These are phyloP conservation scores for Tremella yokohamensis DNA, from an alignment of 768 basidiomycete species.

Conservation along the genomic window DNA sequence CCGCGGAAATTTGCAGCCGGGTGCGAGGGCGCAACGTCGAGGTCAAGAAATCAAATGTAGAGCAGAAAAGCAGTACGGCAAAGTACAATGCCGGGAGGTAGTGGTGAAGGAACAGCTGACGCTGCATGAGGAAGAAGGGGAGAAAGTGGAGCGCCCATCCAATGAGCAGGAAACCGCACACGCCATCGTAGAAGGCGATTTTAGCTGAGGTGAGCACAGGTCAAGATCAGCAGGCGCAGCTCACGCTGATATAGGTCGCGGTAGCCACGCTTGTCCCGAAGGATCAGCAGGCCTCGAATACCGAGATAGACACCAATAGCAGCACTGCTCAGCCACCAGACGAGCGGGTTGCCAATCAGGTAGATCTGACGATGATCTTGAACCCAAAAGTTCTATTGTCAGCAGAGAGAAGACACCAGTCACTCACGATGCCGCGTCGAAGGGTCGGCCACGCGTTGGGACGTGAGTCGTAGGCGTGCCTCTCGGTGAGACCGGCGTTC, in stretches of 20 bases:
- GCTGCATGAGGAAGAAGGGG: slow-evolving; percentile 95
- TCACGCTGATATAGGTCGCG: slow-evolving; percentile 87
- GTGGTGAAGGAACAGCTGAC: slow-evolving; percentile 96
- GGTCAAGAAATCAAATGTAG: slow-evolving; percentile 79
- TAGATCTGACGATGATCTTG: slow-evolving; percentile 95
- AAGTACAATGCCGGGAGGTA: slow-evolving; percentile 84
- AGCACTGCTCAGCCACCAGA: slow-evolving; percentile 83
- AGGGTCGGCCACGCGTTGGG: slow-evolving; percentile 87
- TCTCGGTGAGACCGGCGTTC: slow-evolving; percentile 90
- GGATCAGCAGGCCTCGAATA: slow-evolving; percentile 72
- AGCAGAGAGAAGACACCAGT: not conserved
- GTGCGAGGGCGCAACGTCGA: slow-evolving; percentile 70
- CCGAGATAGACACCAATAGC: slow-evolving; percentile 66
- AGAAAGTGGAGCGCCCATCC: slow-evolving; percentile 92
- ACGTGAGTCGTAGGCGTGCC: slow-evolving; percentile 92
- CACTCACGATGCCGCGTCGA: slow-evolving; percentile 82
- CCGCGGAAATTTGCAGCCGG: slow-evolving; percentile 73
- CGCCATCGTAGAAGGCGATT: slow-evolving; percentile 83
- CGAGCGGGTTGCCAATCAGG: slow-evolving; percentile 85
- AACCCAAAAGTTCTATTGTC: slow-evolving; percentile 88
- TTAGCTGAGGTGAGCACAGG: slow-evolving; percentile 58
- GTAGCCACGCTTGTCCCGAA: slow-evolving; percentile 86
- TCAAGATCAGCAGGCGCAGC: slow-evolving; percentile 42
- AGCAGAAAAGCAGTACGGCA: slow-evolving; percentile 62
- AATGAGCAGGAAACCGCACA: slow-evolving; percentile 85